phyloP scores from a whole-genome alignment of 345 rosid genomes.

The Acer saccharum region DNA sequence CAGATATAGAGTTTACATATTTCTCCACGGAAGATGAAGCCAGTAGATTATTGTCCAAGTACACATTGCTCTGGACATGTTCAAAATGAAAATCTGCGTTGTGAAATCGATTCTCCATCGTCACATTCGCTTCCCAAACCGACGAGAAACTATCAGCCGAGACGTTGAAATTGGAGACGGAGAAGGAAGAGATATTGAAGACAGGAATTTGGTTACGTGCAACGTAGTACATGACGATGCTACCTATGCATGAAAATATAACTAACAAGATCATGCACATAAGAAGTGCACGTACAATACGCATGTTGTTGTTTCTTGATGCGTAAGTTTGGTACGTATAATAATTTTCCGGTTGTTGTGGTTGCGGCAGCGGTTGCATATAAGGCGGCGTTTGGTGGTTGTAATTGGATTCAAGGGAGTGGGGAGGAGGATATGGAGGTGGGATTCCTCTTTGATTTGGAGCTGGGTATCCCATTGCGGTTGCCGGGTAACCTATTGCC shows the following conservation, averaged over 20 bases:
- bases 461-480: constrained; percentile 34
- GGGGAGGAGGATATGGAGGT: neutral
- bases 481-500: constrained; percentile 24
- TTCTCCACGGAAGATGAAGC: constrained; percentile 22
- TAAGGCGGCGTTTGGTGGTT: constrained; percentile 15
- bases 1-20: constrained; percentile 6
- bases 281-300: neutral
- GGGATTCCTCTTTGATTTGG: neutral
- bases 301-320: neutral
- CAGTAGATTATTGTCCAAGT: constrained; percentile 20
- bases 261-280: constrained; percentile 33
- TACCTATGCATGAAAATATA: constrained; percentile 30
- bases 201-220: constrained; percentile 36
- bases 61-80: constrained; percentile 29
- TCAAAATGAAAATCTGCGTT: constrained; percentile 26
- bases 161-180: constrained; percentile 37
- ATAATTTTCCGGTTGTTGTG: constrained; percentile 49
- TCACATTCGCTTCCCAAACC: constrained; percentile 34
- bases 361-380: constrained; percentile 43
- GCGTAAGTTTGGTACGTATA: constrained; percentile 24
- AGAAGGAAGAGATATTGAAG: constrained; percentile 30
- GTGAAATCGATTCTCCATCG: constrained; percentile 33
- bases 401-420: constrained; percentile 10
- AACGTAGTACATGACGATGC: constrained; percentile 30
- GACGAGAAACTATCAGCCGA: constrained; percentile 29